Conservation (phyloP, 2,329 filamentous ascomycete species). For the Colletotrichum truncatum region DNA sequence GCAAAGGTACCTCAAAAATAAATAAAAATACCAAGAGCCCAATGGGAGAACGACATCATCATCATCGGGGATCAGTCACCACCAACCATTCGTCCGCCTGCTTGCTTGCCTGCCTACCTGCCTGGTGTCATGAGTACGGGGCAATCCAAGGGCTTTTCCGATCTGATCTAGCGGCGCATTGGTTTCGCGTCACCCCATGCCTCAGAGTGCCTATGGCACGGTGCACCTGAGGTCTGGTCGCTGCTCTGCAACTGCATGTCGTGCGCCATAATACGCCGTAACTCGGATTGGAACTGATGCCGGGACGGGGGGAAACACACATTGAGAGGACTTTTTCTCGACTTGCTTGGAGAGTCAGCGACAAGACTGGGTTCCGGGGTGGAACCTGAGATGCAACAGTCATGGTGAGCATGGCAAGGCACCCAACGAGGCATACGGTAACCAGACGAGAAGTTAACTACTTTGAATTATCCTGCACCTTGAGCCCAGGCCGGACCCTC, state of each 20-base stretch:
- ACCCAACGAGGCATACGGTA: conserved; percentile 19
- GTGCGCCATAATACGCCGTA: conserved; percentile 10
- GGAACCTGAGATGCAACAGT: conserved; percentile 24
- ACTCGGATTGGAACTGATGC: neutral
- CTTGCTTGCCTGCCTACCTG: neutral
- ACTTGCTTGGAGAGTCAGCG: neutral
- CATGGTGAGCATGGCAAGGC: conserved; percentile 16
- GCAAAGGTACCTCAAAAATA: conserved; percentile 25
- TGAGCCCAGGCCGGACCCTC: no score
- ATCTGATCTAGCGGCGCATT: conserved; percentile 30
- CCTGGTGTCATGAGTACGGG: neutral
- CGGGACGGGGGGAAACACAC: neutral
- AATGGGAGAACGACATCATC: conserved; percentile 12
- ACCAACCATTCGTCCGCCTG: neutral
- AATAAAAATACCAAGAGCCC: conserved; percentile 4
- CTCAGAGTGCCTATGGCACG: neutral
- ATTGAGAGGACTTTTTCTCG: neutral
- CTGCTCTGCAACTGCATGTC: conserved; percentile 9
- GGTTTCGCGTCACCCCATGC: conserved; percentile 26
- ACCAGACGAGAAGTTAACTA: neutral
- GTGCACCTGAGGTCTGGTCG: neutral
- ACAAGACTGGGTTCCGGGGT: conserved; percentile 7
- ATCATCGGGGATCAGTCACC: neutral
- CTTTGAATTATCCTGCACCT: neutral
- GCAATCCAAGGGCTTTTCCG: conserved; percentile 1